Base-by-base conservation (phyloP, 495 filamentous ascomycete species). In the Penicillium turbatum region DNA sequence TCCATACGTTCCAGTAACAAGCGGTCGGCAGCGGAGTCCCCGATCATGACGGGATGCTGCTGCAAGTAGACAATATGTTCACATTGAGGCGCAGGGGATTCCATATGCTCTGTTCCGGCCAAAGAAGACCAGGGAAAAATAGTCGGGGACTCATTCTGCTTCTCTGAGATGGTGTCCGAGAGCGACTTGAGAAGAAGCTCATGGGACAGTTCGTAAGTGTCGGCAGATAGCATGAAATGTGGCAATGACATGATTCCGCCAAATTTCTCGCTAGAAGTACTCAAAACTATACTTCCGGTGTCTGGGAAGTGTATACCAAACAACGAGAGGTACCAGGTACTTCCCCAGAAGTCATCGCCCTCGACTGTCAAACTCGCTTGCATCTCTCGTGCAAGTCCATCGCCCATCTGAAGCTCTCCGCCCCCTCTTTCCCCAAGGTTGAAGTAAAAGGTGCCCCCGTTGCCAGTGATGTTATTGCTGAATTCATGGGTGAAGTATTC, bases 191-290 rank as follows among this genome's bases (percentile, higher is more conserved):
- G 83, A 29, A 97, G 75, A 16, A 92, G 69, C 32, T 70, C 65
- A 54, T 87, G 83, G 21, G 86, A 82, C 2, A 84, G 70, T 32
- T 82, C 72, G 66, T 87, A 97, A 13, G 82, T 81, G 41, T 83
- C 77, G 15, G 77, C 62, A 12, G 82, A 84, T 12, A 88, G 77
- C 6, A 85, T 74, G 27, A 98, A 81, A 70, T 97, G 90, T 17
- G 93, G 92, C 53, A 97, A 69, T 19, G 86, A 83, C 64, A 96
- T 95, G 29, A 97, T 82, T 34, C 93, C 93, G 17, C 85, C 79
- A 65, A 91, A 97, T 72, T 95, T 96, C 65, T 95, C 88, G 62
- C 88, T 95, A 11, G 91, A 89, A 1, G 93, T 97, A 7, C 84
- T 88, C 47, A 97, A 66, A 13, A 97, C 69, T 37, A 95, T 84